Base-by-base conservation (phyloP, 2,329 filamentous ascomycete species). In the Colletotrichum viniferum region DNA sequence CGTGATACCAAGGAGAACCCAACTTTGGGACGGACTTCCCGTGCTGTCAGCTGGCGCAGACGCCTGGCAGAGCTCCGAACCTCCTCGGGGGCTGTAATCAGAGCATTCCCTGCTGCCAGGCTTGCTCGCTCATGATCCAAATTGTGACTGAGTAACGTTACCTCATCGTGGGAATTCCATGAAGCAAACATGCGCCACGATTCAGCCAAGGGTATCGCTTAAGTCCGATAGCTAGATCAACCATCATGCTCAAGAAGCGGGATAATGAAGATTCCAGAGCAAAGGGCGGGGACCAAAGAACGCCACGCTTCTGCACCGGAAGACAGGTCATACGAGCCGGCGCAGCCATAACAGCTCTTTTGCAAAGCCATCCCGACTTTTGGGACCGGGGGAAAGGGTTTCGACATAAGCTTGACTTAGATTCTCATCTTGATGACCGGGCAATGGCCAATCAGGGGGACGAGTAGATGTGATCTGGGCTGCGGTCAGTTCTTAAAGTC, bases 361-460 rank as follows among this genome's bases (percentile, higher is more conserved):
- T 63, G 56, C 36, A 62, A 62, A 58, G 26, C 14, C 18, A 36
- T 60, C 30, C 69, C 48, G 63, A 58, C 34, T 43, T 60, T 66
- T 65, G 21, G 48, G 18, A 24, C 34, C 26, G 62, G 48, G 48
- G 34, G 10, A 10, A 34, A 18, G 38, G 24, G 14, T 14, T 16
- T 69, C 64, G 34, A 63, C 70, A 73, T 63, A 52, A 64, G 70
- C 43, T 73, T 73, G 70, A 65, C 69, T 60, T 69, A 32, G 34
- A 63, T 56, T 52, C 21, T 26, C 32, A 73, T 30, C 26, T 48
- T 16, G 16, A 58, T 68, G 73, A 43, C 43, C 43, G 43, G 55
- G 56, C 52, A 18, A n/a, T 24, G 21, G 21, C 69, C 69, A 73
- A 73, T 75, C 16, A 61, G n/a, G n/a, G 12, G 21, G 52, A 12